Conservation (phyloP, 2,329 filamentous ascomycete species). For the Xylariales sp. region DNA sequence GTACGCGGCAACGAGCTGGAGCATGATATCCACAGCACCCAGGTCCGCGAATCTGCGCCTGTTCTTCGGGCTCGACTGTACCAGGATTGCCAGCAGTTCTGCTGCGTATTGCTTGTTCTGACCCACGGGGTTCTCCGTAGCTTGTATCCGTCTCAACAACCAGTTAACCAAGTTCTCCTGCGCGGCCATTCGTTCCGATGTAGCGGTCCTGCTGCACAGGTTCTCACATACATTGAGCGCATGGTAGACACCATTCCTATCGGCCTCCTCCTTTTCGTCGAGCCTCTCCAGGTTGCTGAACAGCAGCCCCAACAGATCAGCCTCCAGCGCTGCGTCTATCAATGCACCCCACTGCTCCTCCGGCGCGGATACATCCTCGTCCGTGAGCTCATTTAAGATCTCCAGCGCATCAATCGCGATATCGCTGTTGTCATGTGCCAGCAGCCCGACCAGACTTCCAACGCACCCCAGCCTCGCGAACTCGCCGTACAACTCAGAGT, state of each 20-base stretch:
- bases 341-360: constrained; percentile 12
- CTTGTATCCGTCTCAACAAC: constrained; percentile 71
- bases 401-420: constrained; percentile 90
- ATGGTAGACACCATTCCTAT: constrained; percentile 83
- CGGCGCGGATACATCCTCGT: constrained; percentile 77
- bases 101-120: constrained; percentile 97
- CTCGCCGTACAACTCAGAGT: constrained; percentile 54
- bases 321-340: constrained; percentile 57
- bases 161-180: constrained; percentile 67
- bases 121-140: constrained; percentile 60
- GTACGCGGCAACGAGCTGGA: constrained; percentile 81
- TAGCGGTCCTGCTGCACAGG: constrained; percentile 61
- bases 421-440: constrained; percentile 95
- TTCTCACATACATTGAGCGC: constrained; percentile 81
- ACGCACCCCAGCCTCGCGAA: constrained; percentile 26
- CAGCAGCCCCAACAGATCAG: constrained; percentile 69
- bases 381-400: constrained; percentile 84
- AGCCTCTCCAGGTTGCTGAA: constrained; percentile 75
- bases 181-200: constrained; percentile 65
- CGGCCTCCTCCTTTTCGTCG: constrained; percentile 66
- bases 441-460: constrained; percentile 66
- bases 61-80: constrained; percentile 69
- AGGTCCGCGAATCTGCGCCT: constrained; percentile 56
- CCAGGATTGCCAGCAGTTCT: constrained; percentile 83
- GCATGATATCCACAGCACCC: constrained; percentile 71